Evolutionary conservation across 164 flowering plant genomes (phyloP).

Genomic region (Magnolia kwangsiensis): DNA sequence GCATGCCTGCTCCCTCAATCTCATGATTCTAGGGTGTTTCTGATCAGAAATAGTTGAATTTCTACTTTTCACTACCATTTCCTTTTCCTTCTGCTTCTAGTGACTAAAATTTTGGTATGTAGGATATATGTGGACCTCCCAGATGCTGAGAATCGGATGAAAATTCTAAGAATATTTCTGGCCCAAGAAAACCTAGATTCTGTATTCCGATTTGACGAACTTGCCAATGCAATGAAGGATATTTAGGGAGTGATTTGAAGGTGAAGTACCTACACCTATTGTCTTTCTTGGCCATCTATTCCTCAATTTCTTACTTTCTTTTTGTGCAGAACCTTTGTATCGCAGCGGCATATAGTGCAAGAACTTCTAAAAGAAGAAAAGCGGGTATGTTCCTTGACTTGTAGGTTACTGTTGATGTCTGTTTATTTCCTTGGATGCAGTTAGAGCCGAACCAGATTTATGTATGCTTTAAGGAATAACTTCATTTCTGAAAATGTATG

Average conservation of each 20-base stretch:
- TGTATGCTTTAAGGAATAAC: not conserved
- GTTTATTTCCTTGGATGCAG: not conserved
- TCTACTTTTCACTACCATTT: not conserved
- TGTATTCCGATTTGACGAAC: conserved; percentile 57
- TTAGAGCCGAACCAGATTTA: not conserved
- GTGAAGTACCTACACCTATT: conserved; percentile 28
- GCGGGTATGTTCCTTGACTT: conserved; percentile 28
- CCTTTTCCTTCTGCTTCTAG: not conserved
- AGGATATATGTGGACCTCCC: conserved; percentile 96
- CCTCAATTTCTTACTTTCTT: conserved; percentile 3
- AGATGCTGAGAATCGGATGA: conserved; percentile 82
- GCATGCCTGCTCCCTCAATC: no score
- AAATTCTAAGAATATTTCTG: conserved; percentile 79
- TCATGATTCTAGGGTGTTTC: no score
- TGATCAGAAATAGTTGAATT: not conserved
- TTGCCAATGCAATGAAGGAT: conserved; percentile 87
- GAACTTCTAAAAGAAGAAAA: conserved; percentile 82
- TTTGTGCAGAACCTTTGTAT: conserved; percentile 82
- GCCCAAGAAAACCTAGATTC: conserved; percentile 63
- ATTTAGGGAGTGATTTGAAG: conserved; percentile 98
- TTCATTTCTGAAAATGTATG: not conserved
- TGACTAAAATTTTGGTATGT: conserved; percentile 9
- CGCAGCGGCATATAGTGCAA: conserved; percentile 95
- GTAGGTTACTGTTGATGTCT: not conserved
- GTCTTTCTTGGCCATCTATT: not conserved